Conservation (phyloP, 352 stramenopile species). For the Phytophthora hibernalis region DNA sequence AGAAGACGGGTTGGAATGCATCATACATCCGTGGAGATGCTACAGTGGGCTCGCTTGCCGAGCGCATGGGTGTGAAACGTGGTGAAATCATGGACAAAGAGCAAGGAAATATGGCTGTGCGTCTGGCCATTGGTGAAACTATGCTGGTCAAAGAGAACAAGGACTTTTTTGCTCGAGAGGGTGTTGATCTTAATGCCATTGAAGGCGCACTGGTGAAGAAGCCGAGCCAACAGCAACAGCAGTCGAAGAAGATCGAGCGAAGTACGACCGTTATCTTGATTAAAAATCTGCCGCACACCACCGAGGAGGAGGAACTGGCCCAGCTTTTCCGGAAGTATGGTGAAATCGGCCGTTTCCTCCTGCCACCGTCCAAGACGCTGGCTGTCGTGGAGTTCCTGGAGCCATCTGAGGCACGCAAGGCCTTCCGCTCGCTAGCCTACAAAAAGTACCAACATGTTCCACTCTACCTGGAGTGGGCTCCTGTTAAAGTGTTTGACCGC, state of each 20-base stretch:
- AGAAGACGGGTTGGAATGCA: conserved; percentile 95
- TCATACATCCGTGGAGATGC: conserved; percentile 90
- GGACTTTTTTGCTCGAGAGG: conserved; percentile 95
- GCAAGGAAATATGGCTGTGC: conserved; percentile 96
- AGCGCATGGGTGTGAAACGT: conserved; percentile 92
- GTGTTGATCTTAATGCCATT: conserved; percentile 95
- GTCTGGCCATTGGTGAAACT: conserved; percentile 98
- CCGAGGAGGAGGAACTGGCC: conserved; percentile 92
- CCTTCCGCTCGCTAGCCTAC: conserved; percentile 98
- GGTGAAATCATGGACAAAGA: conserved; percentile 96
- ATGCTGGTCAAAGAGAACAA: conserved; percentile 98
- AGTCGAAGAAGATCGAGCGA: conserved; percentile 82
- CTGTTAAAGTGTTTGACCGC: conserved; percentile 82
- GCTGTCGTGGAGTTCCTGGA: conserved; percentile 97
- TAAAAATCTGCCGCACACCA: conserved; percentile 98
- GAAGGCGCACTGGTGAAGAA: conserved; percentile 85
- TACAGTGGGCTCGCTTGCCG: conserved; percentile 78
- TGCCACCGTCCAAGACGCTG: conserved; percentile 94
- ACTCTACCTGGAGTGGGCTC: conserved; percentile 99
- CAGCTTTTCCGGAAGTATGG: conserved; percentile 95
- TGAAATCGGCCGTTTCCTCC: conserved; percentile 87
- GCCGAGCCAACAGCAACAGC: conserved; percentile 38
- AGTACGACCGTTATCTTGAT: conserved; percentile 96
- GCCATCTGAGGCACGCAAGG: conserved; percentile 94
- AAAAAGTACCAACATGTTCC: conserved; percentile 98